These are phyloP conservation scores for Trichoderma atrobrunneum DNA, from an alignment of 2,329 filamentous ascomycete genomes.

Conservation along the genomic window DNA sequence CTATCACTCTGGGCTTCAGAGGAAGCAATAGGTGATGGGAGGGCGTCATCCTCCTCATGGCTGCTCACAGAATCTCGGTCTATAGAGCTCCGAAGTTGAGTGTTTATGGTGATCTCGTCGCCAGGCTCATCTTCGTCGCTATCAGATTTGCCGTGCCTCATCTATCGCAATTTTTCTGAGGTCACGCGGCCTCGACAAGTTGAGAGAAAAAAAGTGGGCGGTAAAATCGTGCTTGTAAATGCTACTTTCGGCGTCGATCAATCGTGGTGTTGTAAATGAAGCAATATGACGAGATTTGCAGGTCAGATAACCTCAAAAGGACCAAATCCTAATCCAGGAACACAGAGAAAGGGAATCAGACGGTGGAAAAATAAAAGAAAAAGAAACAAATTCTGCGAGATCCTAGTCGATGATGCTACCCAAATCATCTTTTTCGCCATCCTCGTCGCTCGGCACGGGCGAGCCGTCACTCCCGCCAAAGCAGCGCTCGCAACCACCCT, in stretches of 20 bases:
- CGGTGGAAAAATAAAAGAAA: not conserved
- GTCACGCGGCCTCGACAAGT: not conserved
- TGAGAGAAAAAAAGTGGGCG: not conserved
- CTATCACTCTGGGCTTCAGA: conserved; percentile 7
- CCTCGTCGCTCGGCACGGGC: conserved; percentile 12
- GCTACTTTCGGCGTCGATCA: not conserved
- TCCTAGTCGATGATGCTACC: conserved; percentile 15
- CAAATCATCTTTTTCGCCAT: conserved; percentile 18
- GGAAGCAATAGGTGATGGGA: not conserved
- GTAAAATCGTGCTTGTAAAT: not conserved
- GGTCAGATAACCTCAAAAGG: not conserved
- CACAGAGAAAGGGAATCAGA: not conserved
- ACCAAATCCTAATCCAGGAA: not conserved
- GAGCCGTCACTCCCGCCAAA: conserved; percentile 7
- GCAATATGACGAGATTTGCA: not conserved
- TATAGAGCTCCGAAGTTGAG: not conserved
- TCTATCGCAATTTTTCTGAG: conserved; percentile 20
- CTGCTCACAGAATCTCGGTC: not conserved
- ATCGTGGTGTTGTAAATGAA: not conserved
- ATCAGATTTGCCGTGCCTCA: conserved; percentile 23
- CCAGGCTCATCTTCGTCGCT: conserved; percentile 22
- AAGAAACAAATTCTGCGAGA: not conserved
- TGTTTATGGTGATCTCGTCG: conserved; percentile 13
- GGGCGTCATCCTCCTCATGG: not conserved
- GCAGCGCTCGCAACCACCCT: not conserved